These are phyloP conservation scores for Falciphora oryzae DNA, from an alignment of 2,329 filamentous ascomycete genomes.

Conservation along the genomic window DNA sequence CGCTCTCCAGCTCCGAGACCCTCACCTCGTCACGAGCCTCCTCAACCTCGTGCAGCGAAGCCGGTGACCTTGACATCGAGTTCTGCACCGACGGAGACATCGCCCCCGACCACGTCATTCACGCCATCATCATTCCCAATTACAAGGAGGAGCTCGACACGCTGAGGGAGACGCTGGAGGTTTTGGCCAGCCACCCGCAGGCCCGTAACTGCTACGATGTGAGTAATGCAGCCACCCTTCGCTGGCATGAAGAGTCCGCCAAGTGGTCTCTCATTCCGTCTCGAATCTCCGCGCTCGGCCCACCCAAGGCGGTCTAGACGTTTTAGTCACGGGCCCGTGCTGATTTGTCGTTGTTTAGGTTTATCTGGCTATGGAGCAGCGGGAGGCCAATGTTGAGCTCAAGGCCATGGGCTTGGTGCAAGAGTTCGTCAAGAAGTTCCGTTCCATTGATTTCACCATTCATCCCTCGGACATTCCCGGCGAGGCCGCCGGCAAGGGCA, in stretches of 20 bases:
- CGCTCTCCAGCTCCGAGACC: slow-evolving; percentile 51
- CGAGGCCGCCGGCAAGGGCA: slow-evolving; percentile 68
- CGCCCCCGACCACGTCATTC: slow-evolving; percentile 44
- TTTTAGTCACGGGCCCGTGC: slow-evolving; percentile 2
- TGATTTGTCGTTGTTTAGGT: slow-evolving; percentile 38
- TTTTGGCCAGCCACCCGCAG: slow-evolving; percentile 60
- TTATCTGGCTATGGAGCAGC: slow-evolving; percentile 67
- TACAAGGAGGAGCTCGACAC: slow-evolving; percentile 70
- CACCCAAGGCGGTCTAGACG: slow-evolving; percentile 1
- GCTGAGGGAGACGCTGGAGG: slow-evolving; percentile 61
- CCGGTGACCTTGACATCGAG: slow-evolving; percentile 44
- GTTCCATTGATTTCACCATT: slow-evolving; percentile 60
- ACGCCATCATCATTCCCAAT: slow-evolving; percentile 66
- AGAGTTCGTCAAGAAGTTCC: slow-evolving; percentile 59
- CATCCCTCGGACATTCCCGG: slow-evolving; percentile 61
- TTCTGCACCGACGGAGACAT: slow-evolving; percentile 37
- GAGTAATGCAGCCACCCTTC: slow-evolving; percentile 30
- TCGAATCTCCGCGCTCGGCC: neutral
- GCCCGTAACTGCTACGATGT: slow-evolving; percentile 64
- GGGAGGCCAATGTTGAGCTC: slow-evolving; percentile 53
- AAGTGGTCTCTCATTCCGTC: neutral
- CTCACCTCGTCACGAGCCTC: slow-evolving; percentile 41
- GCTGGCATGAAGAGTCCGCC: neutral
- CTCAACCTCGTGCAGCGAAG: slow-evolving; percentile 44
- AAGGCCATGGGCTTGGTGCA: slow-evolving; percentile 59